phyloP scores from a whole-genome alignment of 78 protist genomes.

The slime mould (Dictyostelium discoideum) region DNA sequence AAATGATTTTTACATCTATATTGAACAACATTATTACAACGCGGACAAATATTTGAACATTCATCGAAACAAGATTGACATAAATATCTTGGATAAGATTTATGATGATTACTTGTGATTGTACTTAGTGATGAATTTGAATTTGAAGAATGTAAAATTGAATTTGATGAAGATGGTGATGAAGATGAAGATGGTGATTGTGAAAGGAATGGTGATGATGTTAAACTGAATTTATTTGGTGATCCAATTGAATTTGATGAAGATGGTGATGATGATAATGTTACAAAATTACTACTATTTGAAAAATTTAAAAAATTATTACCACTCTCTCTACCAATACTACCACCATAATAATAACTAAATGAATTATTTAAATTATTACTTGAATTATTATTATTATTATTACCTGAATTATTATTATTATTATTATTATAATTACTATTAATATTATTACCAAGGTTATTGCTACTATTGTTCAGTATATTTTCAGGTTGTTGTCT shows the following conservation, averaged over 20 bases:
- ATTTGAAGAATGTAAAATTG: background rate
- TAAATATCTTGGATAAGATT: conserved; percentile 31
- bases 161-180: background rate
- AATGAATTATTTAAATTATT: background rate
- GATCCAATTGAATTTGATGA: background rate
- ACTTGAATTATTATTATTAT: background rate
- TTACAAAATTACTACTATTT: conserved; percentile 24
- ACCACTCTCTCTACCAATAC: background rate
- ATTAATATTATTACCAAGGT: background rate
- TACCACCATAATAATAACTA: background rate
- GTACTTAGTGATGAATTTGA: background rate
- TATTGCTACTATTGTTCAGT: background rate
- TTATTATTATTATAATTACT: background rate
- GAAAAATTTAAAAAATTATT: background rate
- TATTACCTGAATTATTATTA: background rate
- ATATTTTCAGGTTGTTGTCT: conserved; percentile 28
- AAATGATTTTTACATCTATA: conserved; percentile 62
- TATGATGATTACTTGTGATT: background rate
- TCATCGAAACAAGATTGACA: conserved; percentile 65
- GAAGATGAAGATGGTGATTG: background rate
- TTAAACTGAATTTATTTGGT: conserved; percentile 1
- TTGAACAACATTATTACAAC: conserved; percentile 43
- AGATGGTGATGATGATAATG: conserved; percentile 25
- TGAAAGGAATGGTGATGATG: background rate
- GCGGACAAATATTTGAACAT: conserved; percentile 52